These are phyloP conservation scores for Zymoseptoria passerinii DNA, from an alignment of 2,329 filamentous ascomycete genomes.

Conservation along the genomic window DNA sequence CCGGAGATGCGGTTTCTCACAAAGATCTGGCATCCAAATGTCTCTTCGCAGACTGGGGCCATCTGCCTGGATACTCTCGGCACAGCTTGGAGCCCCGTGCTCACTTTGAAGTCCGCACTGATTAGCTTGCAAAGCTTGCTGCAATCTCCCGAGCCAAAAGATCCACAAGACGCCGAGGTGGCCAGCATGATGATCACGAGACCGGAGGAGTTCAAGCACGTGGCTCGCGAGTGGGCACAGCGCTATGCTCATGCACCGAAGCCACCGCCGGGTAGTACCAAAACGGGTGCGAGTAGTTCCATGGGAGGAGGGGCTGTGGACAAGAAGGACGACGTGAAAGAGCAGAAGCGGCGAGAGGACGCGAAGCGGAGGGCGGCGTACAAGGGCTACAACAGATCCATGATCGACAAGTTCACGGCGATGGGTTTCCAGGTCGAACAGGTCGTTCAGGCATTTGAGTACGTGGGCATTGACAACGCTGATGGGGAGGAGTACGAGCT, in stretches of 20 bases:
- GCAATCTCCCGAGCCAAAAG: constrained; percentile 86
- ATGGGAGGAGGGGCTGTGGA: constrained; percentile 2
- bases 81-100: constrained; percentile 85
- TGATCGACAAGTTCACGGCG: constrained; percentile 73
- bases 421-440: constrained; percentile 88
- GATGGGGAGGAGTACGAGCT: constrained; percentile 73
- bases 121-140: constrained; percentile 90
- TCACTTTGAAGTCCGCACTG: constrained; percentile 92
- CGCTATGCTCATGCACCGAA: constrained; percentile 70
- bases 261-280: constrained; percentile 42
- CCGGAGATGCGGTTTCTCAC: constrained; percentile 87
- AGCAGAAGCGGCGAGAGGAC: constrained; percentile 49
- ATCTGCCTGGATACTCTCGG: constrained; percentile 94
- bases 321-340: constrained; percentile 33
- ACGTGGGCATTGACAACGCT: constrained; percentile 70
- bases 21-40: constrained; percentile 94
- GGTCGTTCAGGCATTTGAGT: constrained; percentile 78
- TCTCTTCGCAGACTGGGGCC: constrained; percentile 71
- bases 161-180: constrained; percentile 94
- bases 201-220: constrained; percentile 68
- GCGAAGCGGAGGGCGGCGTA: constrained; percentile 49
- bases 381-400: constrained; percentile 73
- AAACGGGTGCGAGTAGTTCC: constrained; percentile 22
- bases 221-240: constrained; percentile 86
- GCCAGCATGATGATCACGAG: constrained; percentile 78